Conservation (phyloP, 164 flowering plant genomes). For the Buxus sempervirens region DNA sequence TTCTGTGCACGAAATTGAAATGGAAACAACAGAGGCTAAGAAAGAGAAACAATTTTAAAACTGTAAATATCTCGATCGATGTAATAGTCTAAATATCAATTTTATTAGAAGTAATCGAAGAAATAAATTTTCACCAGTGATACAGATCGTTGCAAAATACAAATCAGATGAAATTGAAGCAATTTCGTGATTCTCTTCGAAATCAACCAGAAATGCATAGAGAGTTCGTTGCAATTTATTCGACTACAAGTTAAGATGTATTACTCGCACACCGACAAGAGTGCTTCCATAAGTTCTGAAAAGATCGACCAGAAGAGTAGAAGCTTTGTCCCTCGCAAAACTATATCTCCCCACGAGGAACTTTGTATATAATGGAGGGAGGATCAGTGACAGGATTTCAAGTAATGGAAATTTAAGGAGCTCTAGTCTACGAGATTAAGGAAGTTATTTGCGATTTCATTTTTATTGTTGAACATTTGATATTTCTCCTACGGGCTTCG, state of each 20-base stretch:
- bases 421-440: neutral
- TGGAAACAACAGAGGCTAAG: conserved; percentile 38
- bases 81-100: conserved; percentile 25
- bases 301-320: no score
- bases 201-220: no score
- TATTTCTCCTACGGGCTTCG: no score
- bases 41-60: neutral
- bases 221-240: no score
- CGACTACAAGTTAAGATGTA: neutral
- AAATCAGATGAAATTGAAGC: no score
- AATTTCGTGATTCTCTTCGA: no score
- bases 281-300: conserved; percentile 82
- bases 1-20: no score
- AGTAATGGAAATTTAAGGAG: no score
- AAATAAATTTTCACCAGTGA: no score
- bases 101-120: neutral
- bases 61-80: conserved; percentile 31
- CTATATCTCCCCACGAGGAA: conserved; percentile 46
- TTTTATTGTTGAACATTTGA: conserved; percentile 53
- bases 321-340: conserved; percentile 48
- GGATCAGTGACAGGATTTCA: neutral
- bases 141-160: no score
- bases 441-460: conserved; percentile 43
- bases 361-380: neutral
- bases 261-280: conserved; percentile 90